Base-by-base conservation (phyloP, 495 filamentous ascomycete species). In the Trypethelium eluteriae region DNA sequence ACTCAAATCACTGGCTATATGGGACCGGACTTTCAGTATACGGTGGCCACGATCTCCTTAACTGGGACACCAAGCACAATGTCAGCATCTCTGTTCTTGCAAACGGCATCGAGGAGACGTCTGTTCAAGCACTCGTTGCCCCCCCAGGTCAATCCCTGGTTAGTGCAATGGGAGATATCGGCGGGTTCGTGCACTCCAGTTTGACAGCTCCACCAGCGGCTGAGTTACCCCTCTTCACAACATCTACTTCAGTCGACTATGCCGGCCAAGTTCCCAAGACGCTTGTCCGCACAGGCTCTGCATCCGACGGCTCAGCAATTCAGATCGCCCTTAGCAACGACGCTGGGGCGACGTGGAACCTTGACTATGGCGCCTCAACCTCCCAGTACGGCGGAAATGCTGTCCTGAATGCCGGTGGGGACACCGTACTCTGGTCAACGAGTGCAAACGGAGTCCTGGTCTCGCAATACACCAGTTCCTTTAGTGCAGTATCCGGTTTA, bases 1-100 rank as follows among this genome's bases (percentile, higher is more conserved):
- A 87, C 68, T 82, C 82, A 62, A 78, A 86, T 71, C 84, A 86
- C 71, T 84, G 83, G 77, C 77, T 85, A 16, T 85, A 86, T 62
- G 81, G 79, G 39, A 85, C 83, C 0, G 83, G 84, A 9, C 74
- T 82, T 62, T 85, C 83, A 3, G 72, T 87, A 63, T 85, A 77
- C 44, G 85, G 84, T 36, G 79, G 74, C 70, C 44, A 72, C 64
- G 62, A 77, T 61, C 67, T 74, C 46, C 63, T 74, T 35, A 66
- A 69, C 5, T 72, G 84, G 81, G 79, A 84, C 68, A 79, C 78
- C 11, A 63, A 66, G 50, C 81, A 79, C 70, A 81, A 82, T 67
- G 72, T 85, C 59, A 73, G 79, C 10, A 77, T 86, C 62, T 72
- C 79, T 49, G 80, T 80, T 12, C 71, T 86, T 6, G 84, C 85